A percentile compares a stretch with the other conserved stretches of the same genome.
Conservation (phyloP, 768 basidiomycete genomes). For the Pleurotus cornucopiae region DNA sequence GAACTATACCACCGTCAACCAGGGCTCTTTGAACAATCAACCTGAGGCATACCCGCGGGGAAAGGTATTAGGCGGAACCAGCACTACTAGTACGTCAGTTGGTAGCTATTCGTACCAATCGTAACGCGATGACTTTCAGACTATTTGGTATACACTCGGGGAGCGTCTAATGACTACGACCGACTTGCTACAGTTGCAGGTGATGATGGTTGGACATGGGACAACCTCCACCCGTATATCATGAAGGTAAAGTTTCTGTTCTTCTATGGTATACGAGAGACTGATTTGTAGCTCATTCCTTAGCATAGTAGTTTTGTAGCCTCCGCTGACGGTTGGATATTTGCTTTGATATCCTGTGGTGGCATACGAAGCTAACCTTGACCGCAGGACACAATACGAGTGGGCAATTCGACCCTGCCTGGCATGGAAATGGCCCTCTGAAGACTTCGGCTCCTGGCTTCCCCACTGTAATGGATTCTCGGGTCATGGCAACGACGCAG, state of each 20-base stretch:
- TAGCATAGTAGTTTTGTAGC: too few species aligned
- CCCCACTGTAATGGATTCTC: too few species aligned
- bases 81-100: conserved; percentile 22
- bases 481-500: too few species aligned
- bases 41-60: conserved; percentile 18
- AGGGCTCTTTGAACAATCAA: conserved; percentile 14
- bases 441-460: too few species aligned
- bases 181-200: conserved; percentile 17
- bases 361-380: too few species aligned
- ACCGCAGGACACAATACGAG: too few species aligned
- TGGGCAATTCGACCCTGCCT: too few species aligned
- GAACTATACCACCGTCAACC: conserved; percentile 22
- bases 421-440: too few species aligned
- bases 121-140: conserved; percentile 11
- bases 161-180: conserved; percentile 20
- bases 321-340: too few species aligned
- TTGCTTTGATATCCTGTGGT: too few species aligned
- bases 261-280: background rate
- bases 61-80: conserved; percentile 20
- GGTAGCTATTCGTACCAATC: background rate
- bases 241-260: conserved; percentile 13
- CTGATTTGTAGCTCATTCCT: too few species aligned
- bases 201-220: conserved; percentile 25
- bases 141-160: conserved; percentile 21
- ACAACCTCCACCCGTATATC: conserved; percentile 18